Evolutionary conservation across 2,329 filamentous ascomycete species (phyloP), one percentile per base, ranked within the genome.

Genomic region (Claviceps sp.): DNA sequence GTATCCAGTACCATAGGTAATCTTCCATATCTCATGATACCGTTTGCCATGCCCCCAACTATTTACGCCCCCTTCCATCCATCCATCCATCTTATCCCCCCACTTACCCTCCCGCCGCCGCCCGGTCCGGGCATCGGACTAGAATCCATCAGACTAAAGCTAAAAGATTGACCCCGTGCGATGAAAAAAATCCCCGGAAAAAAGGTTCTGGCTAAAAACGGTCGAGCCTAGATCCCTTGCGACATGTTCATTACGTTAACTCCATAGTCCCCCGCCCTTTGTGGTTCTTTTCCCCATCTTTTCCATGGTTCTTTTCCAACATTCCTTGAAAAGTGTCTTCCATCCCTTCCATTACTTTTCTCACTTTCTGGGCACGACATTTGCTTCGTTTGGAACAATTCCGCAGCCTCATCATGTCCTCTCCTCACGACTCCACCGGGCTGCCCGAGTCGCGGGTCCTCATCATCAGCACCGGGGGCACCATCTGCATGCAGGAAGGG

Each of bases 401-500:
- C 10, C 30, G 30, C 30, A 34, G 30, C 30, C 30, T 34, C 30
- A 34, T 34, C 30, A 34, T 34, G 30, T 34, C 30, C 11, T 43
- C 41, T 5, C 41, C 41, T 22, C 11, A 14, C 19, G 17, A 13
- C 19, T 11, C 41, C 40, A 52, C 58, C 48, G 67, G 63, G 8
- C 73, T 74, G 53, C 85, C 84, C 11, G 88, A 94, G 66, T 88
- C 87, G 24, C 77, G 87, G 54, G 86, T 96, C 13, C 75, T 96
- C 57, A 85, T 95, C 61, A 87, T 95, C 67, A 91, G 94, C 73
- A 95, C 90, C 13, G 89, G 87, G 55, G 86, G 85, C 45, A 89
- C 85, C 6, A 95, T 95, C 61, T 95, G 89, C 70, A 95, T 96
- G 90, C 82, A 85, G 63, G 84, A 82, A 51, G 89, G 88, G 10